Base-by-base conservation (phyloP, 108 stramenopile species). In the Epithemia pelagica region DNA sequence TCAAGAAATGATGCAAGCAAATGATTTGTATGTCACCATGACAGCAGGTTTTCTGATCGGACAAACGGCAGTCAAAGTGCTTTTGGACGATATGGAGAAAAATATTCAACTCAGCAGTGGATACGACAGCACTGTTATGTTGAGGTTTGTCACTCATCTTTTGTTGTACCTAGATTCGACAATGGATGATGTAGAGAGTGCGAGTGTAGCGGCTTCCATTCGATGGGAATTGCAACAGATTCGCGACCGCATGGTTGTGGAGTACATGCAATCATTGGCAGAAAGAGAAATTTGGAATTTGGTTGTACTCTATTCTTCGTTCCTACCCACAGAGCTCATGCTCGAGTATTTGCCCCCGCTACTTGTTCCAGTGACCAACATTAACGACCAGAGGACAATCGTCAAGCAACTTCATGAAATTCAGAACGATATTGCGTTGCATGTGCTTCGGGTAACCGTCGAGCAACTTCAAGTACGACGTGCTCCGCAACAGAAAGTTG, bases 251-350 rank as follows among this genome's bases (percentile, higher is more conserved):
- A 27, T 77, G 2, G 56, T 83, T 3, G 66, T 74, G 30, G 28
- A 70, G 28, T 83, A 83, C 57, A 64, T 83, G 31, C 66, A 69
- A 23, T 66, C 66, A 19, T 52, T 83, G 64, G 73, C 76, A 55
- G 59, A 69, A 23, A 72, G 71, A 22, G 78, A 83, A 27, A 57
- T 88, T 21, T 89, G 87, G 87, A 53, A 76, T 28, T 62, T 88
- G 59, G 58, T 82, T 30, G 66, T 86, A 21, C 68, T 92, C 3
- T 92, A 92, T 67, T 76, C 84, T 3, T 82, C 84, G 30, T 53
- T 89, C 20, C 67, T 92, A 8, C 83, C 88, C 1, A 65, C 76
- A 58, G 66, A 69, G 0, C 73, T 59, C 27, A 71, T 88, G 20
- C 33, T 84, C 3, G 75, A 77, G 24, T 78, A 64, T 33, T 85